Evolutionary conservation across 176 grass and related monocot species (phyloP), one percentile per base, ranked within the genome.

Genomic region (Ensete ventricosum): DNA sequence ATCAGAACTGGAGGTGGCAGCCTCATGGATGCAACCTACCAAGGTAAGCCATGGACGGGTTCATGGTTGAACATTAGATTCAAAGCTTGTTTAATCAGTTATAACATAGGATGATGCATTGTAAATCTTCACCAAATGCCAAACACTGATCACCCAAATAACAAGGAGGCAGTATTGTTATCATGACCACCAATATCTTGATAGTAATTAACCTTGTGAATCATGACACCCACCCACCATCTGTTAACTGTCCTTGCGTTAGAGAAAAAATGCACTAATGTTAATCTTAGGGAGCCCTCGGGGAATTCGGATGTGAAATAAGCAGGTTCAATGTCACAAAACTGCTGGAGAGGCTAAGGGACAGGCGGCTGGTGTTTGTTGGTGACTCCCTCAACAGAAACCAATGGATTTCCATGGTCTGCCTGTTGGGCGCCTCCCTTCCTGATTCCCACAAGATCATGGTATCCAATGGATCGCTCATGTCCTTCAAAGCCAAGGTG

Each of bases 311-410:
- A 43, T 16, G 0, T 0, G 9, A 34, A 22, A 1, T 23, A 19
- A 13, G 8, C 72, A 96, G 93, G 79, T 96, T 96, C 48, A 68
- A 92, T 21, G 93, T 82, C 69, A 64, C 13, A 72, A 90, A 24
- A 57, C 73, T 96, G 59, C 74, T 96, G 19, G 76, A 66, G 73
- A 77, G 82, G 82, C 78, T 96, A 54, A 77, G 83, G 8, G 64
- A 63, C 34, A 96, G 85, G 71, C 87, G 81, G 24, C 72, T 96
- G 69, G 85, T 69, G 0, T 96, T 96, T 80, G 84, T 92, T 7
- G 89, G 89, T 16, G 93, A 96, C 80, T 96, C 93, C 6, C 83
- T 96, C 20, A 92, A 96, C 76, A 80, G 89, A 67, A 90, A 96
- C 79, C 93, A 96, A 58, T 92, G 87, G 93, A 24, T 82, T 9